Percentiles rank a stretch among this genome's conserved stretches.
Conservation (phyloP, 192 early-diverging fungal genomes). For the Mortierella hygrophila region DNA sequence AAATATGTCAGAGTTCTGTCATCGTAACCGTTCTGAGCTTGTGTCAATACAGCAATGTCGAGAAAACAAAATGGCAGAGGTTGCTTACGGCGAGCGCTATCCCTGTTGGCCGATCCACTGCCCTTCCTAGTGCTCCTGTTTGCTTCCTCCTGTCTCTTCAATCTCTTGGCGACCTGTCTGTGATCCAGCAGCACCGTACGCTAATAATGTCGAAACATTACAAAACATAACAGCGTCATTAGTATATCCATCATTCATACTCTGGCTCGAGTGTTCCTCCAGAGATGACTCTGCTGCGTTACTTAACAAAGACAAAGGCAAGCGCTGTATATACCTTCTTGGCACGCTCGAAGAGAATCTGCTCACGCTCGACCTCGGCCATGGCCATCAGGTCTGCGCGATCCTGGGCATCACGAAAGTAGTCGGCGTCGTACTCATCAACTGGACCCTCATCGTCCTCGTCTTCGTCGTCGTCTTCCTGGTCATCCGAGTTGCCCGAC, state of each 20-base stretch:
- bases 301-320: background rate
- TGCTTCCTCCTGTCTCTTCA: slow-evolving; percentile 53
- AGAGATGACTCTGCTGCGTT: background rate
- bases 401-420: slow-evolving; percentile 81
- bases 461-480: slow-evolving; percentile 58
- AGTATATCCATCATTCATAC: too few relatives aligned
- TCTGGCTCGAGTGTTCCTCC: background rate
- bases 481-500: slow-evolving; percentile 57
- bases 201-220: background rate
- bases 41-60: background rate
- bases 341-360: slow-evolving; percentile 80
- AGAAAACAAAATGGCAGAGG: background rate
- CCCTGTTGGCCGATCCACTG: slow-evolving; percentile 34
- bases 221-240: background rate
- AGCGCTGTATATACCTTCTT: slow-evolving; percentile 61
- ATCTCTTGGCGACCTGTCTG: slow-evolving; percentile 45
- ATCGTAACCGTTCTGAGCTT: background rate
- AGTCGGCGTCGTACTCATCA: slow-evolving; percentile 80
- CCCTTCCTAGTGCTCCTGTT: slow-evolving; percentile 48
- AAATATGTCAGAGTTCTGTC: background rate
- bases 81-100: slow-evolving; percentile 45
- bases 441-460: slow-evolving; percentile 71
- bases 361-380: slow-evolving; percentile 81
- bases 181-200: slow-evolving; percentile 40
- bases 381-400: slow-evolving; percentile 68